Conservation (phyloP, 176 grass and related monocot genomes). For the Panicum miliaceum region DNA sequence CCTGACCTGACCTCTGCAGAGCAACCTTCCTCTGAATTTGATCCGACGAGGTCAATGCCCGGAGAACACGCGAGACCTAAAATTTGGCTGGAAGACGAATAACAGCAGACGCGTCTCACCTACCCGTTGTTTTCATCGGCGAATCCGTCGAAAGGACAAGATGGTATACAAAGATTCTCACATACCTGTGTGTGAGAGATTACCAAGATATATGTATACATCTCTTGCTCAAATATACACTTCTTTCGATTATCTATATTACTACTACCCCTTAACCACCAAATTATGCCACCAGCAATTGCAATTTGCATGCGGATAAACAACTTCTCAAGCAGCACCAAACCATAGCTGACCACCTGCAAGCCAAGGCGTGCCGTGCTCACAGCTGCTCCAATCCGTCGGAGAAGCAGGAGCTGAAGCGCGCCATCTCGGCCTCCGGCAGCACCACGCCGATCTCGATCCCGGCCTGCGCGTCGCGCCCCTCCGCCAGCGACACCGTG, state of each 20-base stretch:
- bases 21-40: not conserved
- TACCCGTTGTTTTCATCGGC: not conserved
- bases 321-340: not conserved
- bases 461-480: constrained; percentile 56
- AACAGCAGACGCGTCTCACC: not conserved
- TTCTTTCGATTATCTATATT: not conserved
- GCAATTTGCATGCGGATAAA: not conserved
- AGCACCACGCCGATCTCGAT: constrained; percentile 90
- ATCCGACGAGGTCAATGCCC: not conserved
- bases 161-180: not conserved
- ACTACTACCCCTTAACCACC: not conserved
- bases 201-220: constrained; percentile 1
- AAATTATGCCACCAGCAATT: not conserved
- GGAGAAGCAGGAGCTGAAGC: constrained; percentile 56
- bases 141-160: not conserved
- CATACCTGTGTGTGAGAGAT: not conserved
- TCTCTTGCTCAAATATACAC: constrained; percentile 28
- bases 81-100: not conserved
- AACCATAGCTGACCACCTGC: not conserved
- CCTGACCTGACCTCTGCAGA: not conserved
- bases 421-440: constrained; percentile 67
- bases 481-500: constrained; percentile 83
- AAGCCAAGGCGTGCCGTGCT: too few species aligned
- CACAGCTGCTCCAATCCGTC: constrained; percentile 41
- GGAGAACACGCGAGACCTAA: not conserved